A percentile compares a stretch with the other conserved stretches of the same genome.
These are phyloP conservation scores for Cyphellophora attinorum DNA, from an alignment of 2,329 filamentous ascomycete species.

Conservation along the genomic window DNA sequence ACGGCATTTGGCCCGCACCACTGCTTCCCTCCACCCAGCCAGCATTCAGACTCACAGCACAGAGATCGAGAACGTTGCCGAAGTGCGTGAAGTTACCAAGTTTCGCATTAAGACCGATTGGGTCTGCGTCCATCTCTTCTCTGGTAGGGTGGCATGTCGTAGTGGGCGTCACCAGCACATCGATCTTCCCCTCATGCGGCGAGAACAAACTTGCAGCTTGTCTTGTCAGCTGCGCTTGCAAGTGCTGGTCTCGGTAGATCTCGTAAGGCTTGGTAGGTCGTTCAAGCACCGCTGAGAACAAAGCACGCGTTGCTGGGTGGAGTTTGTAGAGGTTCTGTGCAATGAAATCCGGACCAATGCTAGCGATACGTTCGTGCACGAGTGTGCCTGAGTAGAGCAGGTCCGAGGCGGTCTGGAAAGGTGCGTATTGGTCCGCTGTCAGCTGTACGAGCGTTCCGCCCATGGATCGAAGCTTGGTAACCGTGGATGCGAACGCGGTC, in stretches of 20 bases:
- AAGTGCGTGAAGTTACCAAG: slow-evolving; percentile 51
- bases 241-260: slow-evolving; percentile 39
- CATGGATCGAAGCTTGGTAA: slow-evolving; percentile 27
- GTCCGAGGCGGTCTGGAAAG: slow-evolving; percentile 43
- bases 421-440: slow-evolving; percentile 36
- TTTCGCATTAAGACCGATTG: slow-evolving; percentile 44
- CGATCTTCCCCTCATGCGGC: slow-evolving; percentile 24
- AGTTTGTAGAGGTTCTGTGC: slow-evolving; percentile 28
- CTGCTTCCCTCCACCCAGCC: slow-evolving; percentile 22
- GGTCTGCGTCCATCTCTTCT: slow-evolving; percentile 40
- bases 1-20: slow-evolving; percentile 14
- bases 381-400: slow-evolving; percentile 50
- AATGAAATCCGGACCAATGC: slow-evolving; percentile 29
- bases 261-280: slow-evolving; percentile 34
- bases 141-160: slow-evolving; percentile 44
- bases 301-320: slow-evolving; percentile 39
- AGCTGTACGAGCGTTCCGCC: slow-evolving; percentile 28
- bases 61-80: slow-evolving; percentile 52
- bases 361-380: slow-evolving; percentile 46
- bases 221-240: slow-evolving; percentile 27
- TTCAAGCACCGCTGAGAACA: slow-evolving; percentile 32
- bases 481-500: slow-evolving; percentile 32
- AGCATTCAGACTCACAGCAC: slow-evolving; percentile 45
- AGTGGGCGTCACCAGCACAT: slow-evolving; percentile 47
- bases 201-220: slow-evolving; percentile 4